These are phyloP conservation scores for Xanthoparmelia taractica DNA, from an alignment of 495 filamentous ascomycete species.

Conservation along the genomic window DNA sequence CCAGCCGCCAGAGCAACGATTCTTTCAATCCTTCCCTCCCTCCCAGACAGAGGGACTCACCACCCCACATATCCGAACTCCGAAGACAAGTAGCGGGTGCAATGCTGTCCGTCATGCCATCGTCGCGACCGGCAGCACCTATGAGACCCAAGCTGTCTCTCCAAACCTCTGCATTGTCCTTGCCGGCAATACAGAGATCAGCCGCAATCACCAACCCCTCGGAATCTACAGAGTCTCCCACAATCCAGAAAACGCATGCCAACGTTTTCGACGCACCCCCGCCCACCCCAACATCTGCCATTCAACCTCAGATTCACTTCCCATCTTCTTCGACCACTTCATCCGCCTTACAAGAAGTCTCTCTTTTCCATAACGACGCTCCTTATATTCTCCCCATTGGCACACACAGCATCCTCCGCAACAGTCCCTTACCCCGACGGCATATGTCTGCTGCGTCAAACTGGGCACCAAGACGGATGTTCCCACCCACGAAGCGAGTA, in stretches of 20 bases:
- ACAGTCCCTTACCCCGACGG: constrained; percentile 52
- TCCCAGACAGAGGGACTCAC: constrained; percentile 20
- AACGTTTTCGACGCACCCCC: constrained; percentile 69
- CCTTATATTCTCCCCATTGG: constrained; percentile 61
- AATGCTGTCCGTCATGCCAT: constrained; percentile 24
- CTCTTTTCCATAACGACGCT: constrained; percentile 32
- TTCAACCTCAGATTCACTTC: constrained; percentile 26
- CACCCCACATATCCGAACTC: constrained; percentile 23
- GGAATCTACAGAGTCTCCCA: constrained; percentile 60
- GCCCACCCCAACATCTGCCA: constrained; percentile 47
- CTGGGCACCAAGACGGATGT: constrained; percentile 17
- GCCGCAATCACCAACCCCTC: constrained; percentile 49
- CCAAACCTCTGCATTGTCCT: constrained; percentile 54
- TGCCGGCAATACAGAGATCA: constrained; percentile 44
- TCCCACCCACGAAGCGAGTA: constrained; percentile 22
- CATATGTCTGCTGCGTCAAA: constrained; percentile 17
- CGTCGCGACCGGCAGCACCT: constrained; percentile 36
- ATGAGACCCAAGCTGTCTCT: constrained; percentile 73
- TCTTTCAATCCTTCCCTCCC: constrained; percentile 2
- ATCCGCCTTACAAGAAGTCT: constrained; percentile 26
- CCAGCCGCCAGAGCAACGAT: constrained; percentile 18
- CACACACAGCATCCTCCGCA: constrained; percentile 67
- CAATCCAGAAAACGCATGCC: constrained; percentile 71
- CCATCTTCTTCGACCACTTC: constrained; percentile 30
- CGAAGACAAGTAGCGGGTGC: constrained; percentile 20